Evolutionary conservation across 2,329 filamentous ascomycete genomes (phyloP), one percentile per base, ranked within the genome.

Genomic region (Fonsecaea pedrosoi): DNA sequence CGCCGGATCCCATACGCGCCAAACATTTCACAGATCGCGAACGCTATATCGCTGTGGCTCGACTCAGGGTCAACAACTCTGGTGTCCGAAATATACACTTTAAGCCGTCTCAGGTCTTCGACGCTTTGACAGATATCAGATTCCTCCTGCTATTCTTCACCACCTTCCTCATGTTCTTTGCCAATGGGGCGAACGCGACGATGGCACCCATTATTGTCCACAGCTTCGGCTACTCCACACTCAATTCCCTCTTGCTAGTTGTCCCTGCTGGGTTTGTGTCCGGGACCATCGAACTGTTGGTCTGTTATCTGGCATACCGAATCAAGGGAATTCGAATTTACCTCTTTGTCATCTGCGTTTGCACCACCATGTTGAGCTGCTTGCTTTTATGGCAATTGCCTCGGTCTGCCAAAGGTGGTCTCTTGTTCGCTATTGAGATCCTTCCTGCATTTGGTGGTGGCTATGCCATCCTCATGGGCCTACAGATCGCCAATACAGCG

Each of bases 201-300:
- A 91, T 91, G 73, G 89, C 89, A 0, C 89, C 89, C 0, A 79
- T 91, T 1, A 91, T 92, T 65, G 88, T 92, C 1, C 87, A 84
- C 0, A 90, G 88, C 0, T 91, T 92, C 73, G 89, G 89, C 62
- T 91, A 84, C 77, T 82, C 82, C 25, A 83, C 85, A 0, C 81
- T 90, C 0, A 82, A 89, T 38, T 86, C 87, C 0, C 91, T 92
- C 65, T 81, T 92, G 0, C 88, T 90, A 0, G 71, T 84, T 1
- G 80, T 82, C 71, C 80, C 81, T 1, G 75, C 75, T 0, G 82
- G 82, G 0, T 72, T 74, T 34, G 35, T 40, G 6, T 40, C 73
- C 10, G 78, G 78, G 13, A 80, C 77, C 0, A 72, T 81, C n/a
- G 54, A 79, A 69, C 74, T 83, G 1, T 63, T 81, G 2, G 73